Evolutionary conservation across 176 grass and related monocot species (phyloP), one percentile per base, ranked within the genome.

Genomic region (Eragrostis nindensis): DNA sequence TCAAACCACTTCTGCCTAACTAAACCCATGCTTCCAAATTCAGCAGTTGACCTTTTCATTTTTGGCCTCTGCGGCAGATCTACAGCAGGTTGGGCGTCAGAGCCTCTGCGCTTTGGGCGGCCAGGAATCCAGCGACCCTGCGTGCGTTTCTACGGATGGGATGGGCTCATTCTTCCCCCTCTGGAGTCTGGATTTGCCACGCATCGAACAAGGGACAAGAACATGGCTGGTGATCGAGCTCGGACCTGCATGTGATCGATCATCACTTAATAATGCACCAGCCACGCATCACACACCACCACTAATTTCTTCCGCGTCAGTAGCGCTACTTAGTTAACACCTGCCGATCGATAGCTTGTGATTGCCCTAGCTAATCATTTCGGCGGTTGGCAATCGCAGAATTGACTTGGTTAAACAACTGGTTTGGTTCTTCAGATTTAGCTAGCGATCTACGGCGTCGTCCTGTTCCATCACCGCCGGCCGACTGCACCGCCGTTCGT

Each of bases 301-400:
- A 63, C 67, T 79, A 65, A 53, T 66, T 50, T 54, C 11, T 25
- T 75, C 11, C 16, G 40, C 29, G 11, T 47, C 24, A 27, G 57
- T 14, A 24, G 57, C 57, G 18, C 22, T 5, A 22, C 57, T 61
- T 61, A 61, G 57, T 27, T 61, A 61, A 61, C 24, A 61, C 24
- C 11, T 6, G 4, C 11, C 15, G 40, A 26, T 32, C 16, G 38
- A 26, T 56, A 14, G 47, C 48, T 24, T 70, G 65, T 76, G 82
- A 81, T 89, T 85, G 82, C 82, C 24, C 83, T 77, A n/a, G n/a
- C n/a, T n/a, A 67, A 89, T 89, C 87, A 86, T 67, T 82, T 49
- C 19, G 73, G 83, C 59, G 48, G 78, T 89, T 89, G 78, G 87
- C 78, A 32, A 44, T 82, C 66, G 66, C 82, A 70, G 70, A 81